Conservation (phyloP, 257 asterid genomes). For the Fraxinus americana region DNA sequence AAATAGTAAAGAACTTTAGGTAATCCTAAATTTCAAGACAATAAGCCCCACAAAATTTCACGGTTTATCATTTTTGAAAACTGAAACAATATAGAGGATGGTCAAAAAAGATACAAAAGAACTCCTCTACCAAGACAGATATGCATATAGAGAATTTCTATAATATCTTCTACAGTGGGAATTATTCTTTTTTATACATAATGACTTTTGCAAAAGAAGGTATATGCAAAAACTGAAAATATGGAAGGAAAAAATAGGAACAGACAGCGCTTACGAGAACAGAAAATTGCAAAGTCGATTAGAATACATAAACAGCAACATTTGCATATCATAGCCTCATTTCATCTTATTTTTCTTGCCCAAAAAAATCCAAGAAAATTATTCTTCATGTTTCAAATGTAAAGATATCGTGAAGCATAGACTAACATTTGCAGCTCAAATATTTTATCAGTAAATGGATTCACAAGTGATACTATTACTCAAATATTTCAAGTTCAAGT, state of each 20-base stretch:
- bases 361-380: conserved; percentile 7
- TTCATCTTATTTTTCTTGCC: neutral
- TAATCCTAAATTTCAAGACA: conserved; percentile 12
- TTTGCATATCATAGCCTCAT: neutral
- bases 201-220: conserved; percentile 13
- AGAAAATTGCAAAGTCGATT: conserved; percentile 9
- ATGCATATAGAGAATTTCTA: neutral
- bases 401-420: conserved; percentile 14
- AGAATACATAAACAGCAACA: conserved; percentile 11
- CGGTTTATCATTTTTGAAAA: neutral
- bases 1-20: conserved; percentile 7
- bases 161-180: neutral
- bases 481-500: neutral
- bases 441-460: conserved; percentile 13
- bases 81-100: conserved; percentile 8
- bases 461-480: neutral
- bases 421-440: neutral
- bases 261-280: neutral
- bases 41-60: conserved; percentile 2
- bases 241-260: neutral
- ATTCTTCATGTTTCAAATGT: conserved; percentile 16
- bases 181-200: neutral
- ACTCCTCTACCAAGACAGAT: conserved; percentile 8
- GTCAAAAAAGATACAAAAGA: neutral
- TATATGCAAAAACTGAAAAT: conserved; percentile 5